phyloP scores from a whole-genome alignment of 2,329 filamentous ascomycete species.

The Coleophoma crateriformis region DNA sequence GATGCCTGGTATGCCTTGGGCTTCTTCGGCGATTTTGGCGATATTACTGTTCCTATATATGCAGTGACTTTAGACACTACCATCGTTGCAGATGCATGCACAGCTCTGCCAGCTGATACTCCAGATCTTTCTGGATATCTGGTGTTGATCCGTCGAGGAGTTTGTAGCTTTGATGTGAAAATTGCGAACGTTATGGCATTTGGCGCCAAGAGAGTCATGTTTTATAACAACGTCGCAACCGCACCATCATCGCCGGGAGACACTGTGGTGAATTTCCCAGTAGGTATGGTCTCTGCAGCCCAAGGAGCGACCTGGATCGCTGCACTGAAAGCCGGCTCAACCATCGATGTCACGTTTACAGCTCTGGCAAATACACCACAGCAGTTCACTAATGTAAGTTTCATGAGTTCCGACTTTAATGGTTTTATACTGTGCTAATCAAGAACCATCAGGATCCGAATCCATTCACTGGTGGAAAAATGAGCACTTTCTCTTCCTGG shows the following conservation, averaged over 20 bases:
- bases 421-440: too few relatives aligned
- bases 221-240: neutral
- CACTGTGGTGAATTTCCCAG: neutral
- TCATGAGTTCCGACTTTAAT: too few relatives aligned
- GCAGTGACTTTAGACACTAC: neutral
- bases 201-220: neutral
- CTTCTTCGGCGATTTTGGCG: neutral
- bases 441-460: neutral
- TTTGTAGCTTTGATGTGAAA: neutral
- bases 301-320: neutral
- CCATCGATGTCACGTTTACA: neutral
- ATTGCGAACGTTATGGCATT: neutral
- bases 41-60: neutral
- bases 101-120: neutral
- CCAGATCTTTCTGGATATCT: slow-evolving; percentile 1
- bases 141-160: neutral
- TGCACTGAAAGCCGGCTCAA: neutral
- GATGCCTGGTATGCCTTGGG: neutral
- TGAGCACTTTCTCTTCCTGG: neutral
- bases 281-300: neutral
- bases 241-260: neutral
- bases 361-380: neutral
- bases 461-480: neutral
- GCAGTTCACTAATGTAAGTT: neutral
- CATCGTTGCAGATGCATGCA: neutral